These are phyloP conservation scores for Diaporthe batatas DNA, from an alignment of 2,329 filamentous ascomycete species.

Conservation along the genomic window DNA sequence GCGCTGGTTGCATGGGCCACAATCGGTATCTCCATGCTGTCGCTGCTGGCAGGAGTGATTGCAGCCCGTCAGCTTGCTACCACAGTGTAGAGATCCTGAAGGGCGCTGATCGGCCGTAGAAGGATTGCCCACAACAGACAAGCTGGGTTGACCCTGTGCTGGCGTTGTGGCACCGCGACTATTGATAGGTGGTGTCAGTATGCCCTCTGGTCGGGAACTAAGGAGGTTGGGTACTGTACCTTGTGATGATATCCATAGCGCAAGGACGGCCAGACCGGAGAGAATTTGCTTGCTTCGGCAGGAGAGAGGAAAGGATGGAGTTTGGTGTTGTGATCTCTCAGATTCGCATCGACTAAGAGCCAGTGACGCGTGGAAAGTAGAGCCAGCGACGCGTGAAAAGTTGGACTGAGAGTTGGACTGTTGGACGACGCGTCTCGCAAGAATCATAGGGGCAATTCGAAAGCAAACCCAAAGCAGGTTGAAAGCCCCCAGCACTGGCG, in stretches of 20 bases:
- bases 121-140: background rate
- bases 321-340: fast-evolving
- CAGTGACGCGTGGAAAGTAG: background rate
- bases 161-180: background rate
- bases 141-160: conserved; percentile 35
- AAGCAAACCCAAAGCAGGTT: background rate
- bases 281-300: no score
- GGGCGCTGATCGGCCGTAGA: no score
- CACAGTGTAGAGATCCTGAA: conserved; percentile 55
- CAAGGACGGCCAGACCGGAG: background rate
- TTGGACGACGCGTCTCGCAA: background rate
- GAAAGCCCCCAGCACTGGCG: no score
- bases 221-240: background rate
- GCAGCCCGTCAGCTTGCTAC: conserved; percentile 65
- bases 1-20: conserved; percentile 59
- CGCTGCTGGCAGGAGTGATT: conserved; percentile 63
- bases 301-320: background rate
- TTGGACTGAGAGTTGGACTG: background rate
- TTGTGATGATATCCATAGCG: background rate
- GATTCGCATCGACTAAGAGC: no score
- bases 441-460: background rate
- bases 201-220: no score
- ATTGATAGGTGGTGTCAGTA: background rate
- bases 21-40: conserved; percentile 66
- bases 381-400: background rate